phyloP scores from a whole-genome alignment of 2,329 filamentous ascomycete genomes.

The Aspergillus felis region DNA sequence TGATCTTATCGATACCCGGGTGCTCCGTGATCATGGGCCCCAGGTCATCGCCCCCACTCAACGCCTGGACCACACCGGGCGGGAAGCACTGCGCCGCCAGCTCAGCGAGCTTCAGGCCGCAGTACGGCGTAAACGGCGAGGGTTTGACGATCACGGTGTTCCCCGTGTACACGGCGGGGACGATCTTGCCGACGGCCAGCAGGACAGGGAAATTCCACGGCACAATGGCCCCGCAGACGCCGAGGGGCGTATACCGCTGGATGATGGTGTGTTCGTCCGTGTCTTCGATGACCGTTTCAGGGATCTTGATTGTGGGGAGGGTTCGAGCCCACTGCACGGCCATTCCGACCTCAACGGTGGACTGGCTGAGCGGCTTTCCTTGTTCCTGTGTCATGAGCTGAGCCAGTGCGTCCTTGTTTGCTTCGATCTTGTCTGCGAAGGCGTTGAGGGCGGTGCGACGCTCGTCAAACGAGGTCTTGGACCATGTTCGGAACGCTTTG shows the following conservation, averaged over 20 bases:
- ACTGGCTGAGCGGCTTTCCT: constrained; percentile 35
- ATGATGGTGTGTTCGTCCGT: constrained; percentile 36
- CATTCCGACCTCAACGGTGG: constrained; percentile 24
- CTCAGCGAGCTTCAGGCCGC: constrained; percentile 53
- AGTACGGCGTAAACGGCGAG: constrained; percentile 50
- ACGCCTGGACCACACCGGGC: constrained; percentile 53
- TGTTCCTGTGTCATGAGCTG: constrained; percentile 42
- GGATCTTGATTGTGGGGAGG: constrained; percentile 32
- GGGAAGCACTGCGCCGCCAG: constrained; percentile 49
- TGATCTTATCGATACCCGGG: constrained; percentile 53
- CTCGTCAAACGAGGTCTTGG: constrained; percentile 30
- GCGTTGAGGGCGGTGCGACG: constrained; percentile 29
- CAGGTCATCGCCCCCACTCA: constrained; percentile 53
- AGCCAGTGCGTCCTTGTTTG: constrained; percentile 33
- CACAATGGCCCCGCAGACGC: constrained; percentile 51
- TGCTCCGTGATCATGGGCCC: constrained; percentile 55
- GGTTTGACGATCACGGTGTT: constrained; percentile 55
- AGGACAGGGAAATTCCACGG: constrained; percentile 56
- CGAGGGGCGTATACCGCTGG: constrained; percentile 36
- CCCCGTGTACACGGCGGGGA: constrained; percentile 48
- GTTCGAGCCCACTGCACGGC: constrained; percentile 20
- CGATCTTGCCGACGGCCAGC: constrained; percentile 49
- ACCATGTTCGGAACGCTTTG: constrained; percentile 48
- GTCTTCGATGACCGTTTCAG: constrained; percentile 48
- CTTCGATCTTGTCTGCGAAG: constrained; percentile 34